Evolutionary conservation across 2,329 filamentous ascomycete genomes (phyloP), one percentile per base, ranked within the genome.

Genomic region (Diaporthe helianthi): DNA sequence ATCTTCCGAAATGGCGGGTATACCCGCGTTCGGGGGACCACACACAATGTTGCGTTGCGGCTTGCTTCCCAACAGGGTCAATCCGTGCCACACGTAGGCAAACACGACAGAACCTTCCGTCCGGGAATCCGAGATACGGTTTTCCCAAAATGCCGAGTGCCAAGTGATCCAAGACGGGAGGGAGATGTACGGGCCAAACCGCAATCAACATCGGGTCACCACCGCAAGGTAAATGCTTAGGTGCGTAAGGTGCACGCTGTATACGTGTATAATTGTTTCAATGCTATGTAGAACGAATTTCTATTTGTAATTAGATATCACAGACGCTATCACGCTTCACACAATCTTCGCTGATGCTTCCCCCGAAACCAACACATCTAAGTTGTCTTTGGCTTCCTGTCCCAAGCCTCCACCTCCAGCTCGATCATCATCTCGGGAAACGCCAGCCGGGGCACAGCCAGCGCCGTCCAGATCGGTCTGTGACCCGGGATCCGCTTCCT

Each of bases 401-500:
- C 46, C 36, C 54, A 60, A 46, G 54, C 54, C 38, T 60, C 54
- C 2, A 60, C 54, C 36, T 60, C 54, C 38, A 60, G 22, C 54
- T 60, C 54, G 6, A 60, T 60, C 54, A 17, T 60, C 54, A 60
- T 60, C 24, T 60, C 54, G 4, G 54, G 54, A 22, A 46, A 60
- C 3, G 54, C 54, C 24, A 60, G 38, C 10, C 54, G 29, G 2
- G 54, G 54, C 2, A 60, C 54, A 19, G 54, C 54, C 7, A 60
- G 36, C 17, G 54, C 54, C 0, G 54, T 60, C 54, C 54, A 60
- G 36, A 60, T 31, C 3, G 38, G 54, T 1, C 54, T 22, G 13
- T 58, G 54, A 12, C 54, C 54, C 9, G 54, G 54, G 0, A 60
- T 60, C 9, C 38, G 54, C 54, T 44, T 60, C 10, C 38, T 60